phyloP scores from a whole-genome alignment of 2,329 filamentous ascomycete genomes.

The Hypoxylon sp. region DNA sequence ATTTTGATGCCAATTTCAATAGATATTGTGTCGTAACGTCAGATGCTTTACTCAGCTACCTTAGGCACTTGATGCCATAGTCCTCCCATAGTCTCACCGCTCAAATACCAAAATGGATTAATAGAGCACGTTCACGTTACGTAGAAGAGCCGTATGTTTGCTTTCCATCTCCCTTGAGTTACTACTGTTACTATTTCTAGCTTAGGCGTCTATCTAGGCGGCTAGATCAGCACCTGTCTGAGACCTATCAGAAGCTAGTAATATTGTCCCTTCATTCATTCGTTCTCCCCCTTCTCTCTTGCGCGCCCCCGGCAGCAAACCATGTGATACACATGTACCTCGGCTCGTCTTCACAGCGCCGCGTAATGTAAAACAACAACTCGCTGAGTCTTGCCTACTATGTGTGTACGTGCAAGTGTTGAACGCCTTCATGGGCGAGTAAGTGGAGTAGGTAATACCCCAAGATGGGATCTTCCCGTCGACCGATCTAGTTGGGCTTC shows the following conservation, averaged over 20 bases:
- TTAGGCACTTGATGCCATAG: neutral
- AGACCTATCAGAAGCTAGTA: no score
- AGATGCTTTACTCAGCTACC: neutral
- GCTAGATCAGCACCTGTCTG: no score
- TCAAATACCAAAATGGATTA: neutral
- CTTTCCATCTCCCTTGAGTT: neutral
- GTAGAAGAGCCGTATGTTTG: neutral
- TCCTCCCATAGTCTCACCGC: neutral
- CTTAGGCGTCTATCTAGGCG: no score
- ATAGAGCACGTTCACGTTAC: neutral
- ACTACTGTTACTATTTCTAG: neutral
- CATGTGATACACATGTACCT: slow-evolving; percentile 12
- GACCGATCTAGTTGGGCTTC: neutral
- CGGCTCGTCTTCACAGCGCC: neutral
- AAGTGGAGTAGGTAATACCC: slow-evolving; percentile 3
- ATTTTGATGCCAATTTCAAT: neutral
- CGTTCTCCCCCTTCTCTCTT: no score
- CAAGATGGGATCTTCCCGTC: slow-evolving; percentile 8
- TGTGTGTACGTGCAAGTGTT: neutral
- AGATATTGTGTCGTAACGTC: neutral
- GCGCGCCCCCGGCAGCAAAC: neutral
- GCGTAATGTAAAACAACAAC: no score
- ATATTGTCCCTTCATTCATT: no score
- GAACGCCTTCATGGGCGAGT: neutral
- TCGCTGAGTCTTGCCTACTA: no score